phyloP scores from a whole-genome alignment of 768 basidiomycete species.

The Phaeolepiota aurea region DNA sequence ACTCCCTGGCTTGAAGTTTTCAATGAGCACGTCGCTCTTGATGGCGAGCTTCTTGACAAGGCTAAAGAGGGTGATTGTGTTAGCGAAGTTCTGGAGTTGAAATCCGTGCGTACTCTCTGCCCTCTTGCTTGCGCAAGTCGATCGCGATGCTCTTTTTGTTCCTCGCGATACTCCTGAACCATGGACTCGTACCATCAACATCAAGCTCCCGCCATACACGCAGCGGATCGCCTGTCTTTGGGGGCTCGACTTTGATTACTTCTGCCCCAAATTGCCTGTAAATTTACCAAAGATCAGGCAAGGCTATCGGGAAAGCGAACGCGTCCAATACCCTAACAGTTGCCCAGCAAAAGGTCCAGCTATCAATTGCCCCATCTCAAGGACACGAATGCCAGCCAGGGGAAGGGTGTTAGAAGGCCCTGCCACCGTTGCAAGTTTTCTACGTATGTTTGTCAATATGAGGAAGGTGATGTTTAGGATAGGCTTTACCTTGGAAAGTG shows the following conservation, averaged over 20 bases:
- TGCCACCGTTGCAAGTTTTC: too few species aligned
- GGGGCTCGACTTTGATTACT: constrained; percentile 65
- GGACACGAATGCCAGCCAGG: constrained; percentile 51
- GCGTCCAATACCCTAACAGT: constrained; percentile 45
- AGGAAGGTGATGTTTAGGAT: too few species aligned
- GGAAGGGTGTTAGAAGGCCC: too few species aligned
- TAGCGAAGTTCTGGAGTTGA: not conserved
- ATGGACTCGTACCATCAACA: constrained; percentile 61
- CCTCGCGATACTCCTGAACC: constrained; percentile 64
- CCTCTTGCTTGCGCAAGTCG: constrained; percentile 50
- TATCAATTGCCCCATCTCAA: constrained; percentile 65
- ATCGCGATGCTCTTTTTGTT: constrained; percentile 73
- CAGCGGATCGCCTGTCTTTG: constrained; percentile 53
- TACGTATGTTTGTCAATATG: too few species aligned
- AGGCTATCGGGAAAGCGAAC: constrained; percentile 6
- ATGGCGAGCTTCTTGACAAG: constrained; percentile 53
- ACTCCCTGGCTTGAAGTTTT: constrained; percentile 76
- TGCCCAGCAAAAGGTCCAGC: constrained; percentile 71
- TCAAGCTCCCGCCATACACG: constrained; percentile 69
- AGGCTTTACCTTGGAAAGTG: too few species aligned
- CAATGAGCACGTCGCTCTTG: constrained; percentile 58
- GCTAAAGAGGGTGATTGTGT: constrained; percentile 19
- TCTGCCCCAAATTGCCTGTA: constrained; percentile 65
- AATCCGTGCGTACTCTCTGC: constrained; percentile 26
- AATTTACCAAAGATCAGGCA: not conserved